Conservation (phyloP, 352 stramenopile species). For the Phytophthora colocasiae region DNA sequence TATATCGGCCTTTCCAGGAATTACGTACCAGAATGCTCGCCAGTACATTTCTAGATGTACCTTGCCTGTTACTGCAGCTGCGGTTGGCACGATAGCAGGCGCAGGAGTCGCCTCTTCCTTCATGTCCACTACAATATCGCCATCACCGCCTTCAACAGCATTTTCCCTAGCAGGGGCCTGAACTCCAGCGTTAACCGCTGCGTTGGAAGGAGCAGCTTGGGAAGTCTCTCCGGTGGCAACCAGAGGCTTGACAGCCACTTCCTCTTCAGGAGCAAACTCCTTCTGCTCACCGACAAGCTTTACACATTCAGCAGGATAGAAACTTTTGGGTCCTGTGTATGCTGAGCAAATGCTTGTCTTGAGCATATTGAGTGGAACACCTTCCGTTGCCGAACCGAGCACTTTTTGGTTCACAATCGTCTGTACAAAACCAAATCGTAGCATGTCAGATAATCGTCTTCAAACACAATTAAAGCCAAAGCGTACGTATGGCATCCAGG, state of each 20-base stretch:
- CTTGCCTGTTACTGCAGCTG: slow-evolving; percentile 39
- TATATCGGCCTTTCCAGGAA: background rate
- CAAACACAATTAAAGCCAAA: background rate
- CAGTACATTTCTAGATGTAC: slow-evolving; percentile 79
- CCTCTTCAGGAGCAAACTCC: slow-evolving; percentile 51
- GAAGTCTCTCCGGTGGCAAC: slow-evolving; percentile 24
- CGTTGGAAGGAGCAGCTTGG: slow-evolving; percentile 10
- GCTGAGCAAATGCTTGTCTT: slow-evolving; percentile 63
- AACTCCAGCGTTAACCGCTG: slow-evolving; percentile 8
- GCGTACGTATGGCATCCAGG: slow-evolving; percentile 85
- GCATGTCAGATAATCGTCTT: background rate
- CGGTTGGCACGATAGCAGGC: slow-evolving; percentile 12
- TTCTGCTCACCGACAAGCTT: slow-evolving; percentile 66
- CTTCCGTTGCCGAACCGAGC: slow-evolving; percentile 61
- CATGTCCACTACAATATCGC: slow-evolving; percentile 43
- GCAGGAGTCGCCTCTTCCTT: slow-evolving; percentile 39
- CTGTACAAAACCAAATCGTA: slow-evolving; percentile 33
- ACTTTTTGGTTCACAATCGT: slow-evolving; percentile 68
- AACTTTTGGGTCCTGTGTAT: slow-evolving; percentile 73
- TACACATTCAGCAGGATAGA: slow-evolving; percentile 65
- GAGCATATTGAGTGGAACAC: slow-evolving; percentile 67
- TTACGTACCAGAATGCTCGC: slow-evolving; percentile 79
- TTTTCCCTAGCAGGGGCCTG: slow-evolving; percentile 21
- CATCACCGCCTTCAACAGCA: slow-evolving; percentile 31
- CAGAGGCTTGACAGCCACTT: slow-evolving; percentile 23